Evolutionary conservation across 495 filamentous ascomycete genomes (phyloP).

Genomic region (Aspergillus wentii): DNA sequence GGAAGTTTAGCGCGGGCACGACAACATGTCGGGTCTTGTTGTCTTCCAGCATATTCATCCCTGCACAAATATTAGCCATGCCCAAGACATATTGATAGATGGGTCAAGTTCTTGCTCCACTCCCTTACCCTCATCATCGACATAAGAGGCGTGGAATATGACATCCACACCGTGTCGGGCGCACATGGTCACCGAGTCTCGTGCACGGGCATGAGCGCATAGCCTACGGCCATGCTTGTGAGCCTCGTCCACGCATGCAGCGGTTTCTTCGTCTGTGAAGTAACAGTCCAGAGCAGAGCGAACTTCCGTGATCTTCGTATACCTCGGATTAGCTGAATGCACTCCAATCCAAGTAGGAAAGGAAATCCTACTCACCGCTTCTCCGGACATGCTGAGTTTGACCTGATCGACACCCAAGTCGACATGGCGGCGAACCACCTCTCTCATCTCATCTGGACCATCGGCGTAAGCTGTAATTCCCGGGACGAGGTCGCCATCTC

Average conservation of each 20-base stretch:
- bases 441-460: conserved; percentile 37
- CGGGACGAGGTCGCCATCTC: conserved; percentile 39
- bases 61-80: no score
- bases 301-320: conserved; percentile 22
- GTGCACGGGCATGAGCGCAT: conserved; percentile 43
- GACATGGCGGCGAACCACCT: conserved; percentile 37
- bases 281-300: conserved; percentile 42
- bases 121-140: conserved; percentile 33
- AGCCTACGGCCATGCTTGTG: conserved; percentile 37
- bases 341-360: no score
- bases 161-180: conserved; percentile 42
- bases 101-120: no score
- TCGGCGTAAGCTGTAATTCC: conserved; percentile 44
- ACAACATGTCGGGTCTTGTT: conserved; percentile 42
- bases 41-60: conserved; percentile 43
- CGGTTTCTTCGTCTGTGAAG: conserved; percentile 40
- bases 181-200: conserved; percentile 39
- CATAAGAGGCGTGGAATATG: conserved; percentile 45
- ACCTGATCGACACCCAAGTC: conserved; percentile 43
- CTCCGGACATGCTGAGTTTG: conserved; percentile 47
- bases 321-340: not conserved
- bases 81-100: no score
- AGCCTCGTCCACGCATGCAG: conserved; percentile 44
- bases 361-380: conserved; percentile 19
- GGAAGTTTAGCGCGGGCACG: conserved; percentile 43